Conservation (phyloP, 176 grass and related monocot genomes). For the Aegilops sharonensis region DNA sequence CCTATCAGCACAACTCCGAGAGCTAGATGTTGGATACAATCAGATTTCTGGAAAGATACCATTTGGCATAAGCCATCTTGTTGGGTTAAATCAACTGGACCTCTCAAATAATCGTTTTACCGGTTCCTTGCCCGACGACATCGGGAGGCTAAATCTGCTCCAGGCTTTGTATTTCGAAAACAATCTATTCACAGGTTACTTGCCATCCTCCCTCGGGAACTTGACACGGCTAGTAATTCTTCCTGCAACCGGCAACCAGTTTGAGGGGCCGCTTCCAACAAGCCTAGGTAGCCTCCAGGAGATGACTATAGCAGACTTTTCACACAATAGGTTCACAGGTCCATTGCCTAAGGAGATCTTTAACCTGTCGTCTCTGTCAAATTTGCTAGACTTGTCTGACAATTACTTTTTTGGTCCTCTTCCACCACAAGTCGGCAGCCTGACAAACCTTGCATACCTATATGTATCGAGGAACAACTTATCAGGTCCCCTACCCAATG, state of each 20-base stretch:
- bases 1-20: conserved; percentile 36
- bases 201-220: conserved; percentile 35
- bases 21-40: conserved; percentile 23
- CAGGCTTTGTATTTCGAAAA: neutral
- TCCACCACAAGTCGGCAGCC: conserved; percentile 25
- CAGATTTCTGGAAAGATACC: conserved; percentile 38
- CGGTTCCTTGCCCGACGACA: conserved; percentile 32
- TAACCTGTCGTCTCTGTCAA: conserved; percentile 13
- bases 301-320: neutral
- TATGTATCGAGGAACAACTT: conserved; percentile 34
- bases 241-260: neutral
- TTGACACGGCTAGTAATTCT: conserved; percentile 19
- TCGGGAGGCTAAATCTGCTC: conserved; percentile 35
- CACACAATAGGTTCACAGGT: conserved; percentile 9
- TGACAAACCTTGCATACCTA: conserved; percentile 32
- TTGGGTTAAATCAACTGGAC: neutral
- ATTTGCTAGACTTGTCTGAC: conserved; percentile 17
- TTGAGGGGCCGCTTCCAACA: conserved; percentile 23
- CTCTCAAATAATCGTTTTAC: conserved; percentile 20
- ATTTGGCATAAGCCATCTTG: conserved; percentile 25
- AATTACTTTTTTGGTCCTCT: conserved; percentile 42
- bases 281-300: conserved; percentile 5
- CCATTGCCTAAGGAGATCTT: conserved; percentile 17
- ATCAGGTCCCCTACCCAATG: neutral
- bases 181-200: conserved; percentile 31